Evolutionary conservation across 2,329 filamentous ascomycete species (phyloP).

Genomic region (Dothideomycetes sp.): DNA sequence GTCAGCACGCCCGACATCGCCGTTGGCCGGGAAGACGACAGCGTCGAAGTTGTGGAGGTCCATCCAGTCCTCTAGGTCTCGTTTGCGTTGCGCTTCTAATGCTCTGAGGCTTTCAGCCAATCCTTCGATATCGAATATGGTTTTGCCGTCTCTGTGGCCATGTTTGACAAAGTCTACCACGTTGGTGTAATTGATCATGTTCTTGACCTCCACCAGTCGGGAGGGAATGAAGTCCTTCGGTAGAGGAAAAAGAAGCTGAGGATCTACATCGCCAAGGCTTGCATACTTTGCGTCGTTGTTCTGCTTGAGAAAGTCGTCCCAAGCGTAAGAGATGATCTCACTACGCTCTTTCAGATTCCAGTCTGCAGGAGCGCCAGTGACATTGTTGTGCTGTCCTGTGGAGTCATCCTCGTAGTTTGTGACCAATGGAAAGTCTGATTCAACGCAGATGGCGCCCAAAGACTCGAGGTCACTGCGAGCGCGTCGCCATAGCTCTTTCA

Average conservation of each 20-base stretch:
- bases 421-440: conserved; percentile 35
- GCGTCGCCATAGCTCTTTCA: conserved; percentile 25
- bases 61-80: conserved; percentile 42
- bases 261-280: conserved; percentile 17
- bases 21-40: conserved; percentile 39
- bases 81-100: conserved; percentile 38
- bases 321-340: conserved; percentile 41
- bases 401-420: conserved; percentile 32
- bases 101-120: conserved; percentile 32
- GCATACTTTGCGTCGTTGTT: conserved; percentile 31
- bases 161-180: background rate
- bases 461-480: conserved; percentile 26
- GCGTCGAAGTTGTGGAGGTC: conserved; percentile 29
- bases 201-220: background rate
- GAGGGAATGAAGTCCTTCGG: background rate
- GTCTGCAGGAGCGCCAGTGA: conserved; percentile 29
- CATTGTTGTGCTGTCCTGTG: conserved; percentile 27
- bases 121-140: conserved; percentile 32
- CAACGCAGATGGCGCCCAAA: conserved; percentile 31
- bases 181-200: background rate
- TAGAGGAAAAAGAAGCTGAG: background rate
- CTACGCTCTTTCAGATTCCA: conserved; percentile 39
- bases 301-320: conserved; percentile 39
- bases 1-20: conserved; percentile 40
- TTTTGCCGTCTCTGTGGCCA: conserved; percentile 6